Evolutionary conservation across 768 basidiomycete species (phyloP).

Genomic region (Boletus insuetus): DNA sequence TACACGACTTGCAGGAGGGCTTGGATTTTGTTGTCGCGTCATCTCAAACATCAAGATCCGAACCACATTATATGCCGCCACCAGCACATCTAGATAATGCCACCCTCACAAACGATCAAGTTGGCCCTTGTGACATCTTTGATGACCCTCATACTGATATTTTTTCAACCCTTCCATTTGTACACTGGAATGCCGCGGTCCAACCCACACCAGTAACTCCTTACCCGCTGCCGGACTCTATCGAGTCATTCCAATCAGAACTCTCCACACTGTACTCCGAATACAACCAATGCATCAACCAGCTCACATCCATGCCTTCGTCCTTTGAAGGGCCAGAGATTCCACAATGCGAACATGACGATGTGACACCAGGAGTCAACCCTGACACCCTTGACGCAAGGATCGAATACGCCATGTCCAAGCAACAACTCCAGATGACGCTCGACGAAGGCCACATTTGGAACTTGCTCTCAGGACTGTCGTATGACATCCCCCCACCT

Average conservation of each 20-base stretch:
- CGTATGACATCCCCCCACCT: conserved; percentile 8
- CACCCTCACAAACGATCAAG: neutral
- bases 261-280: conserved; percentile 49
- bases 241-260: conserved; percentile 34
- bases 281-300: conserved; percentile 46
- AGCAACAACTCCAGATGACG: conserved; percentile 56
- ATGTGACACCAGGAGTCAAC: neutral
- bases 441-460: conserved; percentile 62
- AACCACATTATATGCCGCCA: conserved; percentile 9
- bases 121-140: conserved; percentile 1
- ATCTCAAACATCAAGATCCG: conserved; percentile 16
- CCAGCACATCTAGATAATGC: conserved; percentile 6
- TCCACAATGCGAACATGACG: conserved; percentile 3
- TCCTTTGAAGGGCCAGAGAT: conserved; percentile 17
- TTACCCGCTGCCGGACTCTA: conserved; percentile 6
- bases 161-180: conserved; percentile 19
- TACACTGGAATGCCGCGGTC: conserved; percentile 25
- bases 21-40: conserved; percentile 5
- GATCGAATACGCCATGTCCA: conserved; percentile 54
- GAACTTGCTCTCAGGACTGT: conserved; percentile 37
- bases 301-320: conserved; percentile 42
- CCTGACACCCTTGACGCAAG: conserved; percentile 34
- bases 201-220: conserved; percentile 6
- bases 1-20: conserved; percentile 14
- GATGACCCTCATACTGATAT: conserved; percentile 19